Evolutionary conservation across 2,329 filamentous ascomycete genomes (phyloP), one percentile per base, ranked within the genome.

Genomic region (Pseudophaeomoniella oleicola): DNA sequence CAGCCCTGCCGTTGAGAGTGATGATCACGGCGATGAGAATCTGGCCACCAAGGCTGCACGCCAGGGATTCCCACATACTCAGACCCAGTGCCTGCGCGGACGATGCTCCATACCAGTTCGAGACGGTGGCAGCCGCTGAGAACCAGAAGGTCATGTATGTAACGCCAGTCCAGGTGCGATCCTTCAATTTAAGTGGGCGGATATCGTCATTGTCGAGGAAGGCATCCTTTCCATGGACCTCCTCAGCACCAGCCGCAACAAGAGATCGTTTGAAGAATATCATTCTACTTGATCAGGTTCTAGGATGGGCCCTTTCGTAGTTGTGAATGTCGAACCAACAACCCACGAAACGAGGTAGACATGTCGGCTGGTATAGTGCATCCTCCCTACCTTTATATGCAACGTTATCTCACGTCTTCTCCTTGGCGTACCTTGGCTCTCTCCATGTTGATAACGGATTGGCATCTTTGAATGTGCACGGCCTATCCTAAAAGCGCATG

Each of bases 31-130:
- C 56, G 37, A 60, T 57, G 6, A 67, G 47, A 16, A 55, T 49
- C 22, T 64, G 56, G 30, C 66, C 66, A 3, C 53, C 59, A 18
- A 59, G 47, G 31, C 55, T 46, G 47, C 60, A 55, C 33, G 46
- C 60, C 17, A 69, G 40, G 11, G 58, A 56, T 44, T 69, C 64
- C 66, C 66, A 70, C 56, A 67, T 65, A 30, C 55, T 60, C 15
- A 70, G 48, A 6, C 66, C 66, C 5, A 60, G 42, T 2, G 60
- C 50, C 44, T 61, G 56, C 2, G 54, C 59, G 3, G 60, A 54
- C 4, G 55, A 56, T 2, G 54, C 54, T 11, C 55, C 50, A 46
- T 64, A 59, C 48, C 58, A 53, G 38, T 56, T 57, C 16, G 54
- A 54, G 4, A 60, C 56, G 15, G 29, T 45, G 35, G 41, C 41